Percentiles rank a stretch among this genome's conserved stretches.
phyloP scores from a whole-genome alignment of 148 eudicot species.

The Polygonum maritimum region DNA sequence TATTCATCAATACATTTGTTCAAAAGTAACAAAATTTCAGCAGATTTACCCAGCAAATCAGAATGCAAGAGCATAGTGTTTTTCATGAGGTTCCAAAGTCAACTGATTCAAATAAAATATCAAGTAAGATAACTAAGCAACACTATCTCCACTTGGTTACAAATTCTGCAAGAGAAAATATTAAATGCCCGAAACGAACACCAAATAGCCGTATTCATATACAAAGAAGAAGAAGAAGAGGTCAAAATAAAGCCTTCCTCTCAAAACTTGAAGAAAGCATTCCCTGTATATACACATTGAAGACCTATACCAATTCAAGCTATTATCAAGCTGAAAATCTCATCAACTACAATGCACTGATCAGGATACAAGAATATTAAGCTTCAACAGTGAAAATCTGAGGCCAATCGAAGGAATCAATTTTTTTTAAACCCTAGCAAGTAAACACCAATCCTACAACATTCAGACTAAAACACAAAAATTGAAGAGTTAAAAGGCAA shows the following conservation, averaged over 20 bases:
- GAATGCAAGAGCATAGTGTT: background rate
- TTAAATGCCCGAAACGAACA: no score
- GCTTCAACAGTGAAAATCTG: no score
- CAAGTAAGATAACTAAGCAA: background rate
- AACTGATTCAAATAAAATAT: background rate
- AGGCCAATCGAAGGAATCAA: background rate
- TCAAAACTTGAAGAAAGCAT: background rate
- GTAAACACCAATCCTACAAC: background rate
- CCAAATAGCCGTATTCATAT: background rate
- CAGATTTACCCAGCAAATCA: background rate
- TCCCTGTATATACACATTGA: background rate
- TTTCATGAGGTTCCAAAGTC: background rate
- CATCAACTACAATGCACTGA: background rate
- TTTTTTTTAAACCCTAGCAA: background rate
- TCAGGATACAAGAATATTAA: no score
- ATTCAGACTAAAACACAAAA: background rate
- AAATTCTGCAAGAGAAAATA: background rate
- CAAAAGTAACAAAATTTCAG: background rate
- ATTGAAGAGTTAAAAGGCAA: background rate
- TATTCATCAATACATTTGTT: background rate
- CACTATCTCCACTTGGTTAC: conserved; percentile 1
- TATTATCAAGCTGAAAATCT: no score
- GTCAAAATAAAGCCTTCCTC: background rate
- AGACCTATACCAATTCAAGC: background rate
- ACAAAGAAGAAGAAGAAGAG: conserved; percentile 1